These are phyloP conservation scores for Epichloe uncinata DNA, from an alignment of 2,329 filamentous ascomycete species.

Conservation along the genomic window DNA sequence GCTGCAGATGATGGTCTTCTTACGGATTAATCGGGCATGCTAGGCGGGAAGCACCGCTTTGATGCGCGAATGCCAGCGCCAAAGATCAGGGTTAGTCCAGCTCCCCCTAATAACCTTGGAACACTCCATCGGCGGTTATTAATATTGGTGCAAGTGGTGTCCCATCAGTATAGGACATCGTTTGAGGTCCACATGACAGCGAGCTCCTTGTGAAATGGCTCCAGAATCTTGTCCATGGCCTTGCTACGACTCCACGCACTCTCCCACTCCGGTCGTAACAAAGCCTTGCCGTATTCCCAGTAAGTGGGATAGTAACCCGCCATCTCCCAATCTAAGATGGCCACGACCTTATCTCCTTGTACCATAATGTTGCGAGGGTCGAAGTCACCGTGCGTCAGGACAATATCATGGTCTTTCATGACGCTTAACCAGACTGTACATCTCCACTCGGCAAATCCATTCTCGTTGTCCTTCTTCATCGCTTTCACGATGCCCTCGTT, in stretches of 20 bases:
- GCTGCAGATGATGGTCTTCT: no score
- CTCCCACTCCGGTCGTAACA: constrained; percentile 2
- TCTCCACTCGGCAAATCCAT: constrained; percentile 4
- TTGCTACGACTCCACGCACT: constrained; percentile 3
- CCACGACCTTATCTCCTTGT: constrained; percentile 18
- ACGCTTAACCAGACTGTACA: constrained; percentile 7
- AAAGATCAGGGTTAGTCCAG: no score
- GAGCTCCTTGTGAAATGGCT: constrained; percentile 5
- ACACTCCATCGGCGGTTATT: no score
- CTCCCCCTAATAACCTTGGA: no score
- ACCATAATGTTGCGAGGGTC: constrained; percentile 25
- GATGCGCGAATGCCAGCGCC: no score
- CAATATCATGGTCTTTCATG: constrained; percentile 11
- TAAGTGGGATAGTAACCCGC: constrained; percentile 25
- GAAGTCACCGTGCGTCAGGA: constrained; percentile 34
- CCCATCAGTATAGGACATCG: no score
- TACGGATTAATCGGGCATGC: no score
- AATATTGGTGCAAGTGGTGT: no score
- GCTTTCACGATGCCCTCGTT: constrained; percentile 9
- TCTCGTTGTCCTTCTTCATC: constrained; percentile 6
- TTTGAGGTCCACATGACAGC: background rate
- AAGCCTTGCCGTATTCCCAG: constrained; percentile 11
- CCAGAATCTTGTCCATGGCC: constrained; percentile 4
- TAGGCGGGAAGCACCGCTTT: no score
- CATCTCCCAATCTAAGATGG: constrained; percentile 29